These are phyloP conservation scores for Trichophyton benhamiae DNA, from an alignment of 2,329 filamentous ascomycete genomes.

Conservation along the genomic window DNA sequence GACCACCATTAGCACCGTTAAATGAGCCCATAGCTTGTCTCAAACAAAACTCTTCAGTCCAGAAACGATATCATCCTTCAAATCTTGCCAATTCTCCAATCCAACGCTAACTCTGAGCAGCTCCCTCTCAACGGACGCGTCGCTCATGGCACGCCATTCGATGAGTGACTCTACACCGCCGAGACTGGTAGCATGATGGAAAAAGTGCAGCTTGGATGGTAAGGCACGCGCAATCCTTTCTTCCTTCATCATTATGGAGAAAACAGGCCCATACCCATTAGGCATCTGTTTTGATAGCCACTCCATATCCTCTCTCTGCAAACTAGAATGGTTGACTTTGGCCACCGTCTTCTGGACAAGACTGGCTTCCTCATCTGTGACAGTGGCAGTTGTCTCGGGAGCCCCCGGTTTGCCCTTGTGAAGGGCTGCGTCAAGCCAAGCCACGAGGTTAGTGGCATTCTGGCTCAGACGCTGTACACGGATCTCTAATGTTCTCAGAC, in stretches of 20 bases:
- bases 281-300: conserved; percentile 90
- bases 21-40: conserved; percentile 3
- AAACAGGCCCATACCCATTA: conserved; percentile 77
- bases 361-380: conserved; percentile 29
- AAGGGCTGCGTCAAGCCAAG: conserved; percentile 52
- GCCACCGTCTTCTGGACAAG: conserved; percentile 45
- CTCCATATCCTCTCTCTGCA: conserved; percentile 55
- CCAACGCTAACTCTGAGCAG: conserved; percentile 75
- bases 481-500: conserved; percentile 72
- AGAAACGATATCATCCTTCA: conserved; percentile 60
- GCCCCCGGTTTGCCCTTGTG: conserved; percentile 17
- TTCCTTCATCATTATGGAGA: conserved; percentile 56
- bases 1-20: too few relatives aligned
- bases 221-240: conserved; percentile 52
- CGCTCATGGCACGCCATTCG: conserved; percentile 90
- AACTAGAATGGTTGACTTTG: conserved; percentile 60
- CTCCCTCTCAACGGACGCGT: conserved; percentile 56
- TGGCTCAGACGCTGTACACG: conserved; percentile 64
- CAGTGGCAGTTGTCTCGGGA: conserved; percentile 19
- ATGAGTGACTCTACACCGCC: conserved; percentile 92
- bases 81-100: conserved; percentile 73
- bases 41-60: conserved; percentile 48
- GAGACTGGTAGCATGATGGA: conserved; percentile 88
- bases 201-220: conserved; percentile 66
- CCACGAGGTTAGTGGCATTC: conserved; percentile 57